Evolutionary conservation across 1,139 yeast species (phyloP), one percentile per base, ranked within the genome.

Genomic region (Eremothecium cymbalariae): DNA sequence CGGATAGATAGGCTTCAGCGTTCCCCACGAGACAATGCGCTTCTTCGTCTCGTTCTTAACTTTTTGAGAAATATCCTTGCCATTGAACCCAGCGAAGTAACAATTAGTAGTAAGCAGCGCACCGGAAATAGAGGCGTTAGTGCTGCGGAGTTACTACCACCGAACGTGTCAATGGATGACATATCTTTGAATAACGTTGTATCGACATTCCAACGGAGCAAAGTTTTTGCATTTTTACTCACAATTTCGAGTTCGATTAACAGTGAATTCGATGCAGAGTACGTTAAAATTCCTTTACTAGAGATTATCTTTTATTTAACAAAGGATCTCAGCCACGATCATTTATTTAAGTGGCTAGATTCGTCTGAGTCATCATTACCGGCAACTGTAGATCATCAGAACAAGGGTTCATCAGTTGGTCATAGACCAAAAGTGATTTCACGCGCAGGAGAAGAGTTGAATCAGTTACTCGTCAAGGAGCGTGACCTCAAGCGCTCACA

Each of bases 41-140:
- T 86, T 16, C 59, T 90, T 33, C 73, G 80, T 38, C 67, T 90
- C 42, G 85, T 81, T 18, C 61, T 88, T 11, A 75, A 73, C 37
- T 74, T 90, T 49, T 66, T 88, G 40, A 68, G 95, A 45, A 90
- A 93, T 53, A 50, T 90, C 11, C 61, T 83, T 7, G 72, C 74
- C 31, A 85, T 88, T 25, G 88, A 81, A 45, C 88, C 90, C 0
- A 72, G 81, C 2, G 71, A 68, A 20, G 49, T 66, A 4, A 65
- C 76, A 3, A 55, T 74, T 6, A 65, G 77, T 4, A 52, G 69
- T 1, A 63, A 65, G 31, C 59, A 49, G 25, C 44, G 44, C 16
- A 32, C 45, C 32, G 56, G 64, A 2, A 51, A 54, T 6, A 66
- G 64, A 34, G 54, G 57, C 7, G 47, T 58, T 8, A 48, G 50